phyloP scores from a whole-genome alignment of 345 rosid genomes.

The Ceriops zippeliana region DNA sequence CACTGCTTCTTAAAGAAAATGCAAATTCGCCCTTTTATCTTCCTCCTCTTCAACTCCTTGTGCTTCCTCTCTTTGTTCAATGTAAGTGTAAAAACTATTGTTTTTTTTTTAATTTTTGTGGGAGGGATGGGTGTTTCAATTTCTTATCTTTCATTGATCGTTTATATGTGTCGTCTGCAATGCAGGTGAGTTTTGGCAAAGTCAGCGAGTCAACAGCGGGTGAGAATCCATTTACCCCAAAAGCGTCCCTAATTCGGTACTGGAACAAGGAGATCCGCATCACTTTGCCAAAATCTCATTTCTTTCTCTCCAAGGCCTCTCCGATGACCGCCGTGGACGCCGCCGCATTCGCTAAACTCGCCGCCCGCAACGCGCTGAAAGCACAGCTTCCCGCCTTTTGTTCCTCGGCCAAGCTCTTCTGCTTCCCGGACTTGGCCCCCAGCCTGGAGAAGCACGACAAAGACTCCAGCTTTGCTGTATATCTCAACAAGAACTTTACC shows the following conservation, averaged over 20 bases:
- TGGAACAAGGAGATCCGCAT: conserved; percentile 73
- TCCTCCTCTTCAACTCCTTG: conserved; percentile 4
- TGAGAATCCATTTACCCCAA: conserved; percentile 71
- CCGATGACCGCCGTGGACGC: conserved; percentile 65
- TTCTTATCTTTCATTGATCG: background rate
- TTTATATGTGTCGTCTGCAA: conserved; percentile 3
- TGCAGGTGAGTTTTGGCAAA: conserved; percentile 18
- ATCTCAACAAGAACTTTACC: conserved; percentile 67
- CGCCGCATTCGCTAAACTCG: conserved; percentile 65
- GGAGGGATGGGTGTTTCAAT: background rate
- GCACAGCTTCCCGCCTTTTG: conserved; percentile 64
- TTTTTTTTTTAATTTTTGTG: background rate
- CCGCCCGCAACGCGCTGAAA: conserved; percentile 51
- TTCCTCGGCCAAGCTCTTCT: conserved; percentile 74
- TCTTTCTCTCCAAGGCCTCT: conserved; percentile 75
- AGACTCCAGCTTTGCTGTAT: conserved; percentile 52
- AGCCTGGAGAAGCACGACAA: conserved; percentile 12
- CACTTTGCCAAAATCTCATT: conserved; percentile 41
- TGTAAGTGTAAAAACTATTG: conserved; percentile 10
- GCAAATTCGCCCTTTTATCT: conserved; percentile 1
- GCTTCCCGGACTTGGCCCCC: conserved; percentile 46
- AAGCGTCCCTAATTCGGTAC: conserved; percentile 69
- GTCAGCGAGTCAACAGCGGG: conserved; percentile 9
- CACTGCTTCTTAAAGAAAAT: background rate
- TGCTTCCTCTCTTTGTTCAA: conserved; percentile 5